These are phyloP conservation scores for Rhododendron ovatum DNA, from an alignment of 148 eudicot genomes.

Conservation along the genomic window DNA sequence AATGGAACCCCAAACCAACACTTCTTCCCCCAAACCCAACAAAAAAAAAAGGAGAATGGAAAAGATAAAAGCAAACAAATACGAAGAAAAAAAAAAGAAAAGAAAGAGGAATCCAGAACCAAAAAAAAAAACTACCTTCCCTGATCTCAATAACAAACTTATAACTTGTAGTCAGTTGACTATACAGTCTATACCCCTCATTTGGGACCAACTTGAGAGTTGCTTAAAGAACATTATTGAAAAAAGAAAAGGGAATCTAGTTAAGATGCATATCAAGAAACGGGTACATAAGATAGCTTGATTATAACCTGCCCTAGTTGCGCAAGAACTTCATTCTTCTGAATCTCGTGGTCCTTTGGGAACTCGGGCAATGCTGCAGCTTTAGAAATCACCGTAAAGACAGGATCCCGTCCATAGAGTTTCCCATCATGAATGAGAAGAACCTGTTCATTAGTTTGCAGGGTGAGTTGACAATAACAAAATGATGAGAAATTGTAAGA, in stretches of 20 bases:
- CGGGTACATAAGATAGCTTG: slow-evolving; percentile 5
- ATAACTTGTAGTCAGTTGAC: neutral
- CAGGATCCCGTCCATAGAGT: slow-evolving; percentile 80
- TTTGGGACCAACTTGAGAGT: slow-evolving; percentile 1
- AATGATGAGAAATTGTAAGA: neutral
- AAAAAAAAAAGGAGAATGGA: neutral
- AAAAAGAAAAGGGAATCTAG: neutral
- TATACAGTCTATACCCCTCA: neutral
- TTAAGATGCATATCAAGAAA: slow-evolving; percentile 1
- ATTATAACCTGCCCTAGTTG: slow-evolving; percentile 81
- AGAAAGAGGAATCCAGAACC: neutral
- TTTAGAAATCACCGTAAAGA: slow-evolving; percentile 71
- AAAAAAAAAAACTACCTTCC: neutral
- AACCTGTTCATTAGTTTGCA: slow-evolving; percentile 46
- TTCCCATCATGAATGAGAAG: slow-evolving; percentile 90
- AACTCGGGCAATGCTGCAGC: slow-evolving; percentile 69
- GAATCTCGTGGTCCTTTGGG: slow-evolving; percentile 63
- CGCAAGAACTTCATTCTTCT: slow-evolving; percentile 59
- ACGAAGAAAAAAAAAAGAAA: slow-evolving; percentile 4
- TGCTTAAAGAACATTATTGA: neutral
- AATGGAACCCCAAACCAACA: neutral
- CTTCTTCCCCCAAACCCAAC: neutral
- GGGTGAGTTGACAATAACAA: slow-evolving; percentile 3
- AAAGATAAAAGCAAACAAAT: neutral
- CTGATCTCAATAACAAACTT: neutral